These are phyloP conservation scores for Linnemannia schmuckeri DNA, from an alignment of 192 early-diverging fungal genomes.

Conservation along the genomic window DNA sequence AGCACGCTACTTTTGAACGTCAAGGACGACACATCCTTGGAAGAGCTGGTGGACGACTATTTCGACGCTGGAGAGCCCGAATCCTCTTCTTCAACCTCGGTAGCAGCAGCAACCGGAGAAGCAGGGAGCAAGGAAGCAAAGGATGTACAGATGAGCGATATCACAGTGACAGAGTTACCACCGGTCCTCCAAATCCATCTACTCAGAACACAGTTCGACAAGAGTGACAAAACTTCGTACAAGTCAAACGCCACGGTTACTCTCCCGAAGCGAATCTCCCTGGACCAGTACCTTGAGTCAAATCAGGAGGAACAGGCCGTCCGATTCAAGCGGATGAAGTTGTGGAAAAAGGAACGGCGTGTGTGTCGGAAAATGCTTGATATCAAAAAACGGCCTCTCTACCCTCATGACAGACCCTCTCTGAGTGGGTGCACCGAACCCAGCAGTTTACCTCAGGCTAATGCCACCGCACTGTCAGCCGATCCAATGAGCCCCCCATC, in stretches of 20 bases:
- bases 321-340: constrained; percentile 44
- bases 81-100: neutral
- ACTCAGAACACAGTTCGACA: constrained; percentile 79
- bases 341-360: constrained; percentile 40
- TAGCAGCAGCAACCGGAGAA: neutral
- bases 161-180: constrained; percentile 67
- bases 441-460: neutral
- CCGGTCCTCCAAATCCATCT: constrained; percentile 80
- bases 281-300: constrained; percentile 67
- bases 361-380: constrained; percentile 39
- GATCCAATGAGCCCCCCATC: neutral
- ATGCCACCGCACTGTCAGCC: neutral
- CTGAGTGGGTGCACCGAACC: neutral
- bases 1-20: constrained; percentile 64
- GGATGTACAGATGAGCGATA: constrained; percentile 54
- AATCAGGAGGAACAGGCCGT: constrained; percentile 36
- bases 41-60: constrained; percentile 72
- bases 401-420: neutral
- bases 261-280: constrained; percentile 71
- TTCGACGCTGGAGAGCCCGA: constrained; percentile 55
- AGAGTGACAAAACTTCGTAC: constrained; percentile 65
- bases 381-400: constrained; percentile 12
- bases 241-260: constrained; percentile 79
- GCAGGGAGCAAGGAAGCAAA: constrained; percentile 14
- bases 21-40: constrained; percentile 59